Base-by-base conservation (phyloP, 2,329 filamentous ascomycete species). In the Tolypocladium paradoxum region DNA sequence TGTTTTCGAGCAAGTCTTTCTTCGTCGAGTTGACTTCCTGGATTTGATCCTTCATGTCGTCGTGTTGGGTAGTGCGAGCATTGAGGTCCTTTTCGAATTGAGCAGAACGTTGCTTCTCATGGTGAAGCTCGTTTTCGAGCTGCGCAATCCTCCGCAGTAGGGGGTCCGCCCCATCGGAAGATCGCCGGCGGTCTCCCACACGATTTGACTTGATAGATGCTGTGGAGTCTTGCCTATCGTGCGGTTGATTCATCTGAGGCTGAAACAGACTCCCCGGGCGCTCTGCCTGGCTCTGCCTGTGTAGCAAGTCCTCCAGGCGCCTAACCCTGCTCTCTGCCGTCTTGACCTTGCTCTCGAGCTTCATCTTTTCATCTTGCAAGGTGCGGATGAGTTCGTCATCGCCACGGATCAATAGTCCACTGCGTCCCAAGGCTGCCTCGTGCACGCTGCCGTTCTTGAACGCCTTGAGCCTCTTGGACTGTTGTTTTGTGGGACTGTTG, bases 401-500 rank as follows among this genome's bases (percentile, higher is more conserved):
- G n/a, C 89, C 90, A 38, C 89, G 84, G 16, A 95, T 81, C 62
- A 96, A 72, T 11, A 96, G 78, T 1, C 90, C 92, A 58, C 88
- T 95, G 62, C 87, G 83, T n/a, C 90, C 90, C 56, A 96, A 79
- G 3, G 82, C 83, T n/a, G 86, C 85, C 65, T 97, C 93, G 62
- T 96, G 90, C 37, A 97, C 81, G 64, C 93, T 97, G 18, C 93
- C 93, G 64, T 95, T 93, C 66, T 96, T 96, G 75, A 99, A 97
- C 6, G 90, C 90, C 67, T 92, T 95, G 7, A 93, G 82, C 54
- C 90, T 83, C 68, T 90, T 91, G 56, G 85, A 82, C 65, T 95
- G 91, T 66, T 93, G 89, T 61, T 87, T 90, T 0, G 89, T 93
- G 3, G 92, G 90, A 53, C 80, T 82, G 65, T 85, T 85, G 16